Evolutionary conservation across 306 rosid species (phyloP), one percentile per base, ranked within the genome.

Genomic region (Astragalus membranaceus): DNA sequence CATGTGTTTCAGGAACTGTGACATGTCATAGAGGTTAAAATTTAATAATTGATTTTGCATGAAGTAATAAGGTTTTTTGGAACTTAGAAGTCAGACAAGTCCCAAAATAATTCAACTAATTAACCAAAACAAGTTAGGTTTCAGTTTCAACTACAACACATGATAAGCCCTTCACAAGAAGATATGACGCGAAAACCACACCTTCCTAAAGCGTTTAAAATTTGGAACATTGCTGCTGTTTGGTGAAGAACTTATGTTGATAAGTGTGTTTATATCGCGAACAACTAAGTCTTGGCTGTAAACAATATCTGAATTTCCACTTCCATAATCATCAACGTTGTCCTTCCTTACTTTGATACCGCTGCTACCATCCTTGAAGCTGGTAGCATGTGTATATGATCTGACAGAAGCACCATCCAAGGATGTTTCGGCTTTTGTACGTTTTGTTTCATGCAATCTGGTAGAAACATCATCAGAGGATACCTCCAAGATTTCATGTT

Each of bases 141-240:
- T 69, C 67, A 63, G 39, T 66, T 65, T 76, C 70, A 55, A 17
- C 54, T 10, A 58, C 35, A 70, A 26, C 10, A 80, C 33, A 56
- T 7, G 10, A 50, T 47, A 78, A 26, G 62, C 69, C 10, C 23
- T 17, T 53, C 7, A 12, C 7, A 60, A 65, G 64, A 76, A 57
- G 44, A 77, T 43, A 61, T 60, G 75, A 44, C 8, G 53, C 60
- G n/a, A 12, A 64, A 68, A 54, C 49, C 74, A 51, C 60, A 90
- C 98, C 97, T 93, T 93, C 77, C 89, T 84, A 76, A 93, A 90
- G 75, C 82, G 78, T 78, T 90, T 93, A 75, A 90, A 90, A 81
- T 88, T 82, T 55, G 88, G 69, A 69, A 59, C 74, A 20, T n/a
- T n/a, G 41, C 80, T 72, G 69, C 74, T 75, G 80, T 82, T 75